Evolutionary conservation across 805 yeast species (phyloP).

Genomic region (Dipodascus albidus): DNA sequence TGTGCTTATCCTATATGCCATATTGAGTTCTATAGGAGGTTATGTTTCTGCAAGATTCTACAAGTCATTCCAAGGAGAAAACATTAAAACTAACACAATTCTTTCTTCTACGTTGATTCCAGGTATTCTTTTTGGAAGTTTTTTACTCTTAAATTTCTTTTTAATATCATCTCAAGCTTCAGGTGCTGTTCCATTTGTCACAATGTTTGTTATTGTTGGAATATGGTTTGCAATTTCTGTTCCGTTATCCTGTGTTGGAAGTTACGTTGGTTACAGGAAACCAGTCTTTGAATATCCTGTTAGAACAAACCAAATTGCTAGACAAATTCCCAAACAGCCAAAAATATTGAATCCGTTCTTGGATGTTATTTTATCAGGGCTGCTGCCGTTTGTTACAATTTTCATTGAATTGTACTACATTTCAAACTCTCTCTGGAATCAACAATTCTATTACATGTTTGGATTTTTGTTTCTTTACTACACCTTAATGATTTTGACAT

Average conservation of each 20-base stretch:
- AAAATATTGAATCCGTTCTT: slow-evolving; percentile 63
- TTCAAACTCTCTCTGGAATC: slow-evolving; percentile 85
- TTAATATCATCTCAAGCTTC: slow-evolving; percentile 69
- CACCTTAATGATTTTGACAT: slow-evolving; percentile 68
- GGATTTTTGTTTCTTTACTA: slow-evolving; percentile 89
- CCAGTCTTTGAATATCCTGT: slow-evolving; percentile 59
- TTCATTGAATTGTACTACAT: slow-evolving; percentile 93
- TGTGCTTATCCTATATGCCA: slow-evolving; percentile 71
- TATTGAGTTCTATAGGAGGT: slow-evolving; percentile 75
- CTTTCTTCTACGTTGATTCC: slow-evolving; percentile 82
- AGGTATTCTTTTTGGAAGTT: slow-evolving; percentile 51
- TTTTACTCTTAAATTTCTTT: slow-evolving; percentile 69
- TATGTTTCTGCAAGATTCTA: slow-evolving; percentile 78
- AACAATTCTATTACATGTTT: slow-evolving; percentile 91
- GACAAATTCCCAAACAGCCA: slow-evolving; percentile 91
- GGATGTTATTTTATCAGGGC: slow-evolving; percentile 66
- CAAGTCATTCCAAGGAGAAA: slow-evolving; percentile 83
- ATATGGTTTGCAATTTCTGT: slow-evolving; percentile 81
- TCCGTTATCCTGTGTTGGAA: slow-evolving; percentile 75
- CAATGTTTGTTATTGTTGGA: slow-evolving; percentile 66
- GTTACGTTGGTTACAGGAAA: slow-evolving; percentile 59
- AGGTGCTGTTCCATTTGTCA: slow-evolving; percentile 90
- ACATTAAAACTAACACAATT: slow-evolving; percentile 77
- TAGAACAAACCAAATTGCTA: slow-evolving; percentile 86
- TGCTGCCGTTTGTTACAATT: slow-evolving; percentile 89